phyloP scores from a whole-genome alignment of 2,329 filamentous ascomycete genomes.

The Penicillium rolfsii region DNA sequence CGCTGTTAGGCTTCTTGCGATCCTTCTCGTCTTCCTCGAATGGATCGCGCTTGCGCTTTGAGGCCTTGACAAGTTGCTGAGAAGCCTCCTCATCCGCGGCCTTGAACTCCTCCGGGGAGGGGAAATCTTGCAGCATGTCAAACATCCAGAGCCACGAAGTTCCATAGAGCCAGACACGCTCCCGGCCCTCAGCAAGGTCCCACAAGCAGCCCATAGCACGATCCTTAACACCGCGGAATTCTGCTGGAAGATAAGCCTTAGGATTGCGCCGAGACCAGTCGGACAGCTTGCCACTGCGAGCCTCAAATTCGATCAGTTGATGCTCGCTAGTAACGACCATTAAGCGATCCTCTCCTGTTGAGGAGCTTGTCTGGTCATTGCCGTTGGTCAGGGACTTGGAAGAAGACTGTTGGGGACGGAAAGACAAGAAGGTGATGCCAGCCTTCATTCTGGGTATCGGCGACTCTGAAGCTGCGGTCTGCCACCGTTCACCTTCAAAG shows the following conservation, averaged over 20 bases:
- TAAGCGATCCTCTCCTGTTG: constrained; percentile 57
- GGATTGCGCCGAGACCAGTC: constrained; percentile 87
- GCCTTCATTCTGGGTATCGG: constrained; percentile 70
- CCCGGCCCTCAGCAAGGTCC: constrained; percentile 63
- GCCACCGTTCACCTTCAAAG: constrained; percentile 70
- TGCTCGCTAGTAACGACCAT: constrained; percentile 66
- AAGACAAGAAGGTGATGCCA: constrained; percentile 69
- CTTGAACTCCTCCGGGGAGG: constrained; percentile 39
- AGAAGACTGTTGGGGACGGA: constrained; percentile 53
- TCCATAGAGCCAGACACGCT: constrained; percentile 85
- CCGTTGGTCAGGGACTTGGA: constrained; percentile 49
- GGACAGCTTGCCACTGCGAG: constrained; percentile 74
- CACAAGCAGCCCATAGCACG: constrained; percentile 82
- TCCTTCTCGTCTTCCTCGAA: constrained; percentile 48
- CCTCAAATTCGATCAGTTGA: constrained; percentile 77
- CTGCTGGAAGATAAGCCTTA: constrained; percentile 70
- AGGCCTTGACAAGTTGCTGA: constrained; percentile 29
- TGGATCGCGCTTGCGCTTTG: constrained; percentile 50
- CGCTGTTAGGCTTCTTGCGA: constrained; percentile 52
- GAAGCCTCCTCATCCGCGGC: constrained; percentile 31
- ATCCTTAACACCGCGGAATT: constrained; percentile 75
- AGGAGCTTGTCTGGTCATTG: constrained; percentile 21
- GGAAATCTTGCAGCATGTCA: constrained; percentile 74
- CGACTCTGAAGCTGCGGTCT: constrained; percentile 69
- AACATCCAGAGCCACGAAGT: constrained; percentile 89